Base-by-base conservation (phyloP, 2,329 filamentous ascomycete genomes). In the Lasiodiplodia citricola region DNA sequence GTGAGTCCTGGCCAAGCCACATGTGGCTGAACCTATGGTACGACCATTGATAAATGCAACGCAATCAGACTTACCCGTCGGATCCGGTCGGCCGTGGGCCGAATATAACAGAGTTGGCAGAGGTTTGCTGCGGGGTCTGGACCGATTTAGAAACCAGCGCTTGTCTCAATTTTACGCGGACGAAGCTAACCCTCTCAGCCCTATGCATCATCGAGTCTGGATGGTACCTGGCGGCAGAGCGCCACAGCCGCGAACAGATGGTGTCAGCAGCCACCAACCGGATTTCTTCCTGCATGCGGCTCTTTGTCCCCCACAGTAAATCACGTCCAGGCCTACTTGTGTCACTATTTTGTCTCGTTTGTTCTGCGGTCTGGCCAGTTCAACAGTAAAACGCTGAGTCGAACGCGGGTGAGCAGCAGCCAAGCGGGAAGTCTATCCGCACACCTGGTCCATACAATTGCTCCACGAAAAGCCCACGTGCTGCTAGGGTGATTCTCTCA, bases 241-340 rank as follows among this genome's bases (percentile, higher is more conserved):
- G 28, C 44, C 44, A 63, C 28, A 38, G 13, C 60, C 60, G 14
- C 10, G 51, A 63, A 52, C 60, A 31, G 44, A 18, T 21, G 21
- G 10, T 23, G 21, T 63, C 60, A 63, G 58, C 58, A 44, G 41
- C 44, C 58, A 52, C 60, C 47, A 64, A 64, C 31, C 16, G n/a
- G 41, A 10, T 21, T 25, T 28, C n/a, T 47, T 23, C 41, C 60
- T 18, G 21, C 16, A 64, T 52, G 60, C 44, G 60, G 60, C 60
- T 52, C 60, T 52, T 37, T 51, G 47, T 64, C 37, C 23, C 5
- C 5, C n/a, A 8, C 11, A 2, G 13, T 63, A 6, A 28, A 50
- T 14, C 14, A 7, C 31, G 13, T 35, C 21, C 31, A 64, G 60
- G n/a, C 44, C 31, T 25, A 31, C 13, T 16, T 8, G 7, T 13